Conservation (phyloP, 2,329 filamentous ascomycete species). For the Chalaropsis thielavioides region DNA sequence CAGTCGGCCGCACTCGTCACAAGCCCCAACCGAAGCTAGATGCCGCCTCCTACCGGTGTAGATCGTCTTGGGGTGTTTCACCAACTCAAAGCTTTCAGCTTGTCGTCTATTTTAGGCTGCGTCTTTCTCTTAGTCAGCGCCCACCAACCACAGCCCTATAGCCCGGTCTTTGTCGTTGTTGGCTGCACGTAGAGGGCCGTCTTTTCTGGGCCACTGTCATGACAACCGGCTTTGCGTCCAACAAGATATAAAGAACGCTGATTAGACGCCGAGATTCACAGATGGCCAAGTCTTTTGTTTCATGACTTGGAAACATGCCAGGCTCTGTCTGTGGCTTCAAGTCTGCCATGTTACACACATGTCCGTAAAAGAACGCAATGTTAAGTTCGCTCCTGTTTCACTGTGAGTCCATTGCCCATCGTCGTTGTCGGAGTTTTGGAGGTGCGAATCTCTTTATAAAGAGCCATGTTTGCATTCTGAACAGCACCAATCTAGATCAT, state of each 20-base stretch:
- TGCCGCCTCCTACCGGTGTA: neutral
- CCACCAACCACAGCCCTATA: too few species aligned
- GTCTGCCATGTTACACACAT: neutral
- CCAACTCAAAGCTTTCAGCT: neutral
- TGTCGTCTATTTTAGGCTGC: neutral
- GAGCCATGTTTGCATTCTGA: neutral
- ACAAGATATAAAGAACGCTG: neutral
- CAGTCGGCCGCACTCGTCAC: too few species aligned
- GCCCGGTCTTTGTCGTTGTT: neutral
- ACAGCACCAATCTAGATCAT: neutral
- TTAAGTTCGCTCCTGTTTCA: neutral
- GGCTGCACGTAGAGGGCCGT: neutral
- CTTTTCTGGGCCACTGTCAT: neutral
- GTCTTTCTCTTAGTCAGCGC: neutral
- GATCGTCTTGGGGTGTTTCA: neutral
- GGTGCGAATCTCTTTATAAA: neutral
- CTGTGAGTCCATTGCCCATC: too few species aligned
- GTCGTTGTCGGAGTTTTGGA: neutral
- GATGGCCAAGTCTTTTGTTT: neutral
- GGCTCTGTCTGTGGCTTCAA: neutral
- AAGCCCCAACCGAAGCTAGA: neutral
- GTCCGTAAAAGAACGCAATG: too few species aligned
- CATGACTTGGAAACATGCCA: neutral
- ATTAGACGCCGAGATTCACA: neutral
- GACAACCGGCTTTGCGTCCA: neutral